phyloP scores from a whole-genome alignment of 805 yeast species.

The Danielia reshetovae region DNA sequence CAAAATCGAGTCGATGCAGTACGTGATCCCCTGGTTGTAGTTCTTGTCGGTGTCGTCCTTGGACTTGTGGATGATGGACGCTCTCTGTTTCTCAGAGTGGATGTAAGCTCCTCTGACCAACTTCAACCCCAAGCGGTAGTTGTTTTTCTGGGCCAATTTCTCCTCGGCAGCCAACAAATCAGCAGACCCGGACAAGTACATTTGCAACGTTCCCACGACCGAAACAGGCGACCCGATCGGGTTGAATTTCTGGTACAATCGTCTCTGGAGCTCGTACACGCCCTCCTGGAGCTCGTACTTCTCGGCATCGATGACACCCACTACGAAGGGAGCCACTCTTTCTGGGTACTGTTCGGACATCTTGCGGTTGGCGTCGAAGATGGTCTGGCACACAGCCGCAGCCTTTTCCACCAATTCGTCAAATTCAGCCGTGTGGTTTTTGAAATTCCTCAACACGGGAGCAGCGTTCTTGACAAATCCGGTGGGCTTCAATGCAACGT shows the following conservation, averaged over 20 bases:
- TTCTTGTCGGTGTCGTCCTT: slow-evolving; percentile 77
- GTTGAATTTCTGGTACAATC: slow-evolving; percentile 71
- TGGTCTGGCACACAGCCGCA: slow-evolving; percentile 53
- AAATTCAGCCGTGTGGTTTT: slow-evolving; percentile 41
- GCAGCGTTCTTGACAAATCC: slow-evolving; percentile 81
- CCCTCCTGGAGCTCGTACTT: slow-evolving; percentile 84
- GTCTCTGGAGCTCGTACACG: slow-evolving; percentile 85
- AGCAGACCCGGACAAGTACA: slow-evolving; percentile 76
- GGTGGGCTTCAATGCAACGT: slow-evolving; percentile 90
- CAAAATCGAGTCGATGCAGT: slow-evolving; percentile 57
- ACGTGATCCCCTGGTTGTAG: slow-evolving; percentile 66
- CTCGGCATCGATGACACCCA: slow-evolving; percentile 87
- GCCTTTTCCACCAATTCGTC: slow-evolving; percentile 63
- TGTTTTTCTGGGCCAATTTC: slow-evolving; percentile 53
- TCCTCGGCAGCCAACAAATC: slow-evolving; percentile 60
- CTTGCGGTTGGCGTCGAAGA: slow-evolving; percentile 48
- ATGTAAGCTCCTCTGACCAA: slow-evolving; percentile 95
- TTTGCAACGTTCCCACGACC: slow-evolving; percentile 88
- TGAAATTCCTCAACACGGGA: slow-evolving; percentile 59
- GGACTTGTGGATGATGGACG: slow-evolving; percentile 62
- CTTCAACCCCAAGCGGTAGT: slow-evolving; percentile 78
- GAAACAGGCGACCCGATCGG: slow-evolving; percentile 52
- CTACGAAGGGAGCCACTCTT: slow-evolving; percentile 68
- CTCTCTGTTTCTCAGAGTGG: slow-evolving; percentile 78
- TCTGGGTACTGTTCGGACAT: slow-evolving; percentile 52